Conservation (phyloP, 179 eudicot species). For the Pouteria campechiana region DNA sequence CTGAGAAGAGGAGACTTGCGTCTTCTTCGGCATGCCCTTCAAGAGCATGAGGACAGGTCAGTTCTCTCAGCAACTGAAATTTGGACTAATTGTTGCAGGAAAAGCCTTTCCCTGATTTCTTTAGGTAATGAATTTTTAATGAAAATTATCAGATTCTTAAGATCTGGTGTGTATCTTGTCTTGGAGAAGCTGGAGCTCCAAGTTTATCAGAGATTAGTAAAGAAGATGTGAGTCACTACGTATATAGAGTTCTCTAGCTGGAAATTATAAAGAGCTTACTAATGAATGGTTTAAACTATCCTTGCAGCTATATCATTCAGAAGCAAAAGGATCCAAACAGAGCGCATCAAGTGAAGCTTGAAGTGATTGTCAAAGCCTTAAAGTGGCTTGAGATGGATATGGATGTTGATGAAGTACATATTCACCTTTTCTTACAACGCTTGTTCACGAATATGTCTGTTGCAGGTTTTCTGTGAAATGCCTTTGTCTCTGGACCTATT, state of each 20-base stretch:
- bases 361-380: constrained; percentile 68
- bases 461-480: neutral
- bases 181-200: constrained; percentile 95
- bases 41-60: constrained; percentile 79
- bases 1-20: constrained; percentile 83
- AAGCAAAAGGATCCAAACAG: constrained; percentile 72
- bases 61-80: neutral
- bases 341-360: constrained; percentile 90
- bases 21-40: constrained; percentile 72
- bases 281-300: constrained; percentile 1
- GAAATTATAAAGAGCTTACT: no score
- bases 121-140: no score
- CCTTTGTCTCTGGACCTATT: neutral
- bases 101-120: no score
- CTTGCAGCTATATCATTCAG: constrained; percentile 65
- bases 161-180: constrained; percentile 92
- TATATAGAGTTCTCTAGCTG: neutral
- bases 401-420: constrained; percentile 83
- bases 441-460: neutral
- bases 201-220: constrained; percentile 82
- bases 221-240: constrained; percentile 57
- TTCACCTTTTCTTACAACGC: neutral
- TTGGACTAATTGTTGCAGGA: neutral
- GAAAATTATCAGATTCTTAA: constrained; percentile 57
- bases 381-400: constrained; percentile 95